phyloP scores from a whole-genome alignment of 83 land plant genomes.

The Picea mariana region DNA sequence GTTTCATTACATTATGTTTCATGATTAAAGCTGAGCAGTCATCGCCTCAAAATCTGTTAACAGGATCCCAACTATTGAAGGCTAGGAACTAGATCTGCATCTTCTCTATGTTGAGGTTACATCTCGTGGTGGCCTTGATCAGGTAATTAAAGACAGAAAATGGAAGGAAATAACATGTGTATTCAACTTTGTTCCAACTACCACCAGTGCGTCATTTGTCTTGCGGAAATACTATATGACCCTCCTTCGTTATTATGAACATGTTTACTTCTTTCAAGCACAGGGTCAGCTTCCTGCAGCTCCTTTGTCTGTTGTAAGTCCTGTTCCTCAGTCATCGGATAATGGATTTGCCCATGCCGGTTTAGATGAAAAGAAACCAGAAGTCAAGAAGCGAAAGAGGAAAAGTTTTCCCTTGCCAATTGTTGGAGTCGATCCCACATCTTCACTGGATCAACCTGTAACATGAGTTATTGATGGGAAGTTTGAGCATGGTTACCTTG shows the following conservation, averaged over 20 bases:
- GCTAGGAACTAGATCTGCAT: too few relatives aligned
- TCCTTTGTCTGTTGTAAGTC: conserved; percentile 2
- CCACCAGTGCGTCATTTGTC: conserved; percentile 31
- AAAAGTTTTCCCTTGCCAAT: neutral
- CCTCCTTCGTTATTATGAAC: conserved; percentile 32
- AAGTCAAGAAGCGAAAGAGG: neutral
- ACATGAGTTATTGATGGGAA: conserved; percentile 72
- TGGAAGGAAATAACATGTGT: conserved; percentile 33
- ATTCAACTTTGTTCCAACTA: conserved; percentile 27
- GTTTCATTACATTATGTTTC: too few relatives aligned
- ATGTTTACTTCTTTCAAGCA: conserved; percentile 23
- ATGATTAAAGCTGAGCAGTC: too few relatives aligned
- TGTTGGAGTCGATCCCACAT: conserved; percentile 29
- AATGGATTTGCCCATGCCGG: neutral
- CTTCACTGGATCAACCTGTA: conserved; percentile 38
- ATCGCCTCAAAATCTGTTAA: too few relatives aligned
- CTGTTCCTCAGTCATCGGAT: conserved; percentile 2
- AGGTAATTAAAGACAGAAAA: conserved; percentile 17
- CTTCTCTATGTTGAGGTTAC: too few relatives aligned
- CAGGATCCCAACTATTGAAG: too few relatives aligned
- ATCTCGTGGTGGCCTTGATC: too few relatives aligned
- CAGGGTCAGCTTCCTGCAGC: conserved; percentile 16
- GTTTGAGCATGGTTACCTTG: conserved; percentile 75
- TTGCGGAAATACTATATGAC: conserved; percentile 26
- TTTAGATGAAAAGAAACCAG: conserved; percentile 8